Evolutionary conservation across 176 grass and related monocot species (phyloP).

Genomic region (Zoysia japonica): DNA sequence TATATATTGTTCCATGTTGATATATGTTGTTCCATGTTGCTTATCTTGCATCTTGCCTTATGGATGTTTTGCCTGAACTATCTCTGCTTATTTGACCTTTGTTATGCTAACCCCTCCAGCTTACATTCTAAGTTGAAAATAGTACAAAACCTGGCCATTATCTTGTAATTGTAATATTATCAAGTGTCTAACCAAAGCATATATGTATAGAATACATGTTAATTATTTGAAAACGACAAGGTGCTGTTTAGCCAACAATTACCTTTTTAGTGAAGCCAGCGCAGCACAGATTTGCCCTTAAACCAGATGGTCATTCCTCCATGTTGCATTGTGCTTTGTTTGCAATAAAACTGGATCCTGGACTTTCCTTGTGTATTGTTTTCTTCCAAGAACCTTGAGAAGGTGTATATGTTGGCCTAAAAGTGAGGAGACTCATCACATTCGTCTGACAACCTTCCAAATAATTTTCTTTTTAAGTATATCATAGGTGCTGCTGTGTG

Average conservation of each 20-base stretch:
- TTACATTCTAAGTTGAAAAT: conserved; percentile 21
- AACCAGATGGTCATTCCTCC: conserved; percentile 1
- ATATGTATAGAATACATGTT: background rate
- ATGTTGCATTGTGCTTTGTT: conserved; percentile 20
- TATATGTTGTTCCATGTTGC: conserved; percentile 21
- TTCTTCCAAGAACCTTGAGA: conserved; percentile 3
- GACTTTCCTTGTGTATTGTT: background rate
- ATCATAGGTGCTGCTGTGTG: background rate
- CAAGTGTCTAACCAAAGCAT: background rate
- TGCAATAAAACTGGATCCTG: conserved; percentile 13
- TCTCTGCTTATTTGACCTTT: conserved; percentile 20
- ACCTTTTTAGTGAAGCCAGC: background rate
- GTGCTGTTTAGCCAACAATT: conserved; percentile 16
- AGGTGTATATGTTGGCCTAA: conserved; percentile 1
- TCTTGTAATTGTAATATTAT: conserved; percentile 19
- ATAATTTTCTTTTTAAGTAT: conserved; percentile 17
- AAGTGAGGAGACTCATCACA: background rate
- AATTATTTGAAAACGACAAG: background rate
- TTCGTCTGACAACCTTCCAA: background rate
- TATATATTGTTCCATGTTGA: too few species aligned
- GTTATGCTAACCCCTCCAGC: background rate
- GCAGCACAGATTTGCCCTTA: background rate
- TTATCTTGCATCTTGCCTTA: conserved; percentile 9
- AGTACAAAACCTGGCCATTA: background rate
- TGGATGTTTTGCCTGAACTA: background rate